A percentile compares a stretch with the other conserved stretches of the same genome.
Evolutionary conservation across 139 green algal genomes (phyloP).

Genomic region (Spirogloea muscicola): DNA sequence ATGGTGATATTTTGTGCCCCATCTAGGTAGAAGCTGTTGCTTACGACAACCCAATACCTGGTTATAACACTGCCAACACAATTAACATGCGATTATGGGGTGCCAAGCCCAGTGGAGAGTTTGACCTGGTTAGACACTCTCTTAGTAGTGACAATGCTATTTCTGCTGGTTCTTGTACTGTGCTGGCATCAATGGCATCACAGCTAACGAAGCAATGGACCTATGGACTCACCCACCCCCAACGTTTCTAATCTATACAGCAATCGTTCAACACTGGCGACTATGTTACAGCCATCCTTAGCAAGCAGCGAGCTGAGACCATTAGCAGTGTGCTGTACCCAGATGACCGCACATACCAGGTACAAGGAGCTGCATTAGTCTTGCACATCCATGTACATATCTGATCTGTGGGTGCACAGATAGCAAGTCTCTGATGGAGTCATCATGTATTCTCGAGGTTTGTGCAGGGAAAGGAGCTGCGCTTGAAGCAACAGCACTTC

Average conservation of each 20-base stretch:
- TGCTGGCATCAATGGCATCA: too few species aligned
- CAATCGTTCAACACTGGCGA: slow-evolving; percentile 80
- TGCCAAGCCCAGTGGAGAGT: slow-evolving; percentile 80
- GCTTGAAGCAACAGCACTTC: slow-evolving; percentile 99
- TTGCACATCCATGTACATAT: too few species aligned
- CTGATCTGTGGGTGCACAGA: too few species aligned
- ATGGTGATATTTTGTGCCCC: too few species aligned
- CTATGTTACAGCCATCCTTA: slow-evolving; percentile 77
- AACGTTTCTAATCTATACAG: too few species aligned
- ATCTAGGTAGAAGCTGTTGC: slow-evolving; percentile 52
- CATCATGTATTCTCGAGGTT: too few species aligned
- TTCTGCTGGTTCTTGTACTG: too few species aligned
- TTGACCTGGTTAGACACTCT: slow-evolving; percentile 70
- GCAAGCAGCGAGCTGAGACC: slow-evolving; percentile 77
- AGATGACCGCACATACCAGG: slow-evolving; percentile 83
- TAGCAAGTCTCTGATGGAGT: too few species aligned
- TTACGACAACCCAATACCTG: slow-evolving; percentile 95
- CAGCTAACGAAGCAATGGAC: too few species aligned
- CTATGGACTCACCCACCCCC: too few species aligned
- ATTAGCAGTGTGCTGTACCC: slow-evolving; percentile 97
- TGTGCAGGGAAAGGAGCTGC: slow-evolving; percentile 97
- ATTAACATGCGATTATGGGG: slow-evolving; percentile 97
- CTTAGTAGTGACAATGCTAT: too few species aligned
- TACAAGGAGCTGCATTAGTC: too few species aligned
- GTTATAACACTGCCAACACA: slow-evolving; percentile 81